Percentiles rank a stretch among this genome's conserved stretches.
Evolutionary conservation across 2,329 filamentous ascomycete species (phyloP).

Genomic region (Aspergillus sp.): DNA sequence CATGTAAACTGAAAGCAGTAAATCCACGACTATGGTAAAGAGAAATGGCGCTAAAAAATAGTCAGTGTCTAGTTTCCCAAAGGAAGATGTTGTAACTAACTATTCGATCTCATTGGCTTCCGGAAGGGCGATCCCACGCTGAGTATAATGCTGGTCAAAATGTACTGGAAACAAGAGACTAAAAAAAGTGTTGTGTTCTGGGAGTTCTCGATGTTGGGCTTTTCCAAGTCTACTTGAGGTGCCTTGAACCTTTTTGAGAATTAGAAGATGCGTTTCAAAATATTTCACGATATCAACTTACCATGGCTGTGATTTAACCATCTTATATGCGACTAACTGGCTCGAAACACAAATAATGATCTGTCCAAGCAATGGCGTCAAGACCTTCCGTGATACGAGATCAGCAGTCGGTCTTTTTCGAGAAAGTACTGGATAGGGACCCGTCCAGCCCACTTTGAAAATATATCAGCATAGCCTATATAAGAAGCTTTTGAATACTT

Average conservation of each 20-base stretch:
- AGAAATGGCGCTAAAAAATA: conserved; percentile 69
- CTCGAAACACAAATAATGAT: conserved; percentile 75
- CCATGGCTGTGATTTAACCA: conserved; percentile 77
- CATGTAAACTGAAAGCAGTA: conserved; percentile 73
- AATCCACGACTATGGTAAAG: conserved; percentile 64
- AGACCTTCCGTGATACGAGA: conserved; percentile 85
- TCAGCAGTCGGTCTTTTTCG: conserved; percentile 87
- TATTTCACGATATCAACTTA: conserved; percentile 31
- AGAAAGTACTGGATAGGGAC: conserved; percentile 70
- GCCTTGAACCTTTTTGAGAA: conserved; percentile 63
- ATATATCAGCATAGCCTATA: background rate
- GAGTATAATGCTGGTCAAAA: conserved; percentile 80
- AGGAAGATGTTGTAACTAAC: conserved; percentile 45
- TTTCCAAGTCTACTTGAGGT: conserved; percentile 69
- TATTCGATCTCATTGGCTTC: conserved; percentile 72
- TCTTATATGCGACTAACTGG: conserved; percentile 68
- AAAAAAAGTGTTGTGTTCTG: conserved; percentile 91
- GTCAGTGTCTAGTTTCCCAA: conserved; percentile 3
- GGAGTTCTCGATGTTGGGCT: conserved; percentile 83
- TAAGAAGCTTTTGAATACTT: conserved; percentile 26
- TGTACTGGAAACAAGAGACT: conserved; percentile 90
- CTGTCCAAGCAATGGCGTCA: conserved; percentile 84
- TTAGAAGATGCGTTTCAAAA: conserved; percentile 8
- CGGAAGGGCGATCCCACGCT: conserved; percentile 90
- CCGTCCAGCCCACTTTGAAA: conserved; percentile 80